Evolutionary conservation across 768 basidiomycete species (phyloP).

Genomic region (Auriculariales sp.): DNA sequence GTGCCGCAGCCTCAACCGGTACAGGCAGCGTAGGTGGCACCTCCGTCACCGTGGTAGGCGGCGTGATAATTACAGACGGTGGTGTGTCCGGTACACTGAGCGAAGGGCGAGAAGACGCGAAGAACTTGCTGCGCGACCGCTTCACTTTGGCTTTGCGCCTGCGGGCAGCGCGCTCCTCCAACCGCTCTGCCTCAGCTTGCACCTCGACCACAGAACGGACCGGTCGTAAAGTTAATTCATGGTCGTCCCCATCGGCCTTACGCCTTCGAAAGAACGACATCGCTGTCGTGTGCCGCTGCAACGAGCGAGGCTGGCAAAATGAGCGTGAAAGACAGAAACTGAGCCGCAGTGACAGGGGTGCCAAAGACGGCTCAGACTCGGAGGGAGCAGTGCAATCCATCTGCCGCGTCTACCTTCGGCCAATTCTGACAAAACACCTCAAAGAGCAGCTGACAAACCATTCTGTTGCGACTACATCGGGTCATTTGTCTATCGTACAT

Average conservation of each 20-base stretch:
- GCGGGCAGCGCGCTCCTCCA: slow-evolving; percentile 55
- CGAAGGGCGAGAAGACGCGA: too few relatives aligned
- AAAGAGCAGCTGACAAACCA: too few relatives aligned
- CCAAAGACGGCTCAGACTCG: too few relatives aligned
- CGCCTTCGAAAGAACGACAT: not conserved
- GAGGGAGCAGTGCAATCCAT: too few relatives aligned
- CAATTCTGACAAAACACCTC: too few relatives aligned
- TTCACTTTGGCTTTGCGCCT: slow-evolving; percentile 24
- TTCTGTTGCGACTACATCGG: too few relatives aligned
- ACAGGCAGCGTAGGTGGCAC: not conserved
- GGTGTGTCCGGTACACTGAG: not conserved
- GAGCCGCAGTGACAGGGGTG: too few relatives aligned
- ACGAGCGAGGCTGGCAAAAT: too few relatives aligned
- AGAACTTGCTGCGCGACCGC: not conserved
- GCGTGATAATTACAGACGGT: not conserved
- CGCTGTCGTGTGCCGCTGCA: too few relatives aligned
- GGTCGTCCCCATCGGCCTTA: slow-evolving; percentile 28
- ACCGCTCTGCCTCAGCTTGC: slow-evolving; percentile 71
- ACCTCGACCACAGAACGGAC: slow-evolving; percentile 88
- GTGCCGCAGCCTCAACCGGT: not conserved
- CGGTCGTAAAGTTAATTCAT: slow-evolving; percentile 73
- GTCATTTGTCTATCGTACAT: too few relatives aligned
- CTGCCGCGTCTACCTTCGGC: too few relatives aligned
- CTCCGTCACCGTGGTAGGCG: not conserved
- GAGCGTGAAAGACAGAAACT: too few relatives aligned